Percentiles rank a stretch among this genome's conserved stretches.
These are phyloP conservation scores for Yamadazyma atlantica DNA, from an alignment of 1,139 yeast genomes.

Conservation along the genomic window DNA sequence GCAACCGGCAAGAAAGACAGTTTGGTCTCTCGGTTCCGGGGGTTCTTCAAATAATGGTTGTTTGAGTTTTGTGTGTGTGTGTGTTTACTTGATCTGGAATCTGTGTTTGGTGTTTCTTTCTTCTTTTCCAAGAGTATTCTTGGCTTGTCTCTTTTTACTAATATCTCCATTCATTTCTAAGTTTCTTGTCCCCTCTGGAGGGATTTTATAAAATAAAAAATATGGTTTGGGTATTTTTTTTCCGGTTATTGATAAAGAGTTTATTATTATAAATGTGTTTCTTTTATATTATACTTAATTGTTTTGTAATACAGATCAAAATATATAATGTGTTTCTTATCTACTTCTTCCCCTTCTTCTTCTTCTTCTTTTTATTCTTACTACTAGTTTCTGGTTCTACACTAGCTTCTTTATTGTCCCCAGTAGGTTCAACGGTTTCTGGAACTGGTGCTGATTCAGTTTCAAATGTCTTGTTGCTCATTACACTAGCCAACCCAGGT, in stretches of 20 bases:
- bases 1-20: slow-evolving; percentile 22
- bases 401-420: slow-evolving; percentile 18
- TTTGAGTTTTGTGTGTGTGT: not conserved
- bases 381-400: slow-evolving; percentile 5
- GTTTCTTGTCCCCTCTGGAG: not conserved
- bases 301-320: slow-evolving; percentile 3
- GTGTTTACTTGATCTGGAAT: not conserved
- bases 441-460: slow-evolving; percentile 11
- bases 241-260: slow-evolving; percentile 1
- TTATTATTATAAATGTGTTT: not conserved
- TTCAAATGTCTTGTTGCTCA: slow-evolving; percentile 42
- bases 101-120: not conserved
- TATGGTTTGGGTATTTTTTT: not conserved
- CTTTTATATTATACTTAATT: slow-evolving; percentile 1
- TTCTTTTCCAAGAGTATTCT: not conserved
- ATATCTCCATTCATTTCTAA: not conserved
- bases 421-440: not conserved
- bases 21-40: slow-evolving; percentile 33
- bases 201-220: not conserved
- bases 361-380: slow-evolving; percentile 15
- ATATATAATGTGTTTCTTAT: not conserved
- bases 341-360: slow-evolving; percentile 15
- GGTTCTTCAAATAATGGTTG: slow-evolving; percentile 28
- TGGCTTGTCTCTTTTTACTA: too few species aligned
- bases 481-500: slow-evolving; percentile 41